A percentile compares a stretch with the other conserved stretches of the same genome.
Evolutionary conservation across 2,329 filamentous ascomycete genomes (phyloP).

Genomic region (Graphiopsis chlorocephala): DNA sequence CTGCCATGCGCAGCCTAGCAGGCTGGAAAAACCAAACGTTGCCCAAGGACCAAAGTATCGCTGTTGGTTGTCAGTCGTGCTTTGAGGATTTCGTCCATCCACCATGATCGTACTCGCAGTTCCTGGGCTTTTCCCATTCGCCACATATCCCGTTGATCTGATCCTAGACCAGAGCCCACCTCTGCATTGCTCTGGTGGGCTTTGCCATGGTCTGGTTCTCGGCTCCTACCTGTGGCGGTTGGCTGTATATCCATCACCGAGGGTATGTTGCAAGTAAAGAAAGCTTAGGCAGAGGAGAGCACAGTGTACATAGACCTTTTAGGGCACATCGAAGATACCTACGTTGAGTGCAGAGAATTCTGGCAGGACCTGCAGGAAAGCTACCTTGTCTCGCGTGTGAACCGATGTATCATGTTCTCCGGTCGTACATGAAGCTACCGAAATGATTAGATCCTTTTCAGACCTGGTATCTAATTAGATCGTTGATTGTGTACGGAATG

Average conservation of each 20-base stretch:
- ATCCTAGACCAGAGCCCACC: background rate
- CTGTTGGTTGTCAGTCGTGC: background rate
- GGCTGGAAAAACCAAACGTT: slow-evolving; percentile 6
- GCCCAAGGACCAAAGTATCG: slow-evolving; percentile 11
- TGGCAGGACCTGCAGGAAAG: background rate
- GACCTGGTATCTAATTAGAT: background rate
- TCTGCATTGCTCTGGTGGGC: background rate
- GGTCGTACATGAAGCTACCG: background rate
- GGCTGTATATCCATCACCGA: background rate
- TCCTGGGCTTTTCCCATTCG: slow-evolving; percentile 17
- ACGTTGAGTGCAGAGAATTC: background rate
- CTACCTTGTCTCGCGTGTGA: background rate
- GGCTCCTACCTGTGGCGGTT: background rate
- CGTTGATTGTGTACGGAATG: background rate
- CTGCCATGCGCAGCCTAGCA: slow-evolving; percentile 6
- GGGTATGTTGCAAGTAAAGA: background rate
- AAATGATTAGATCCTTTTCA: background rate
- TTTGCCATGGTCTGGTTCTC: background rate
- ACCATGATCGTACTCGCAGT: slow-evolving; percentile 1
- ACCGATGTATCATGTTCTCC: background rate
- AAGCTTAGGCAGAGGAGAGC: background rate
- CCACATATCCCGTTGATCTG: slow-evolving; percentile 17
- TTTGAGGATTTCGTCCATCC: background rate
- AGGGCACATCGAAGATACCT: background rate
- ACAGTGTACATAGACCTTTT: background rate